A percentile compares a stretch with the other conserved stretches of the same genome.
Evolutionary conservation across 108 stramenopile genomes (phyloP).

Genomic region (Nannochloropsis salina): DNA sequence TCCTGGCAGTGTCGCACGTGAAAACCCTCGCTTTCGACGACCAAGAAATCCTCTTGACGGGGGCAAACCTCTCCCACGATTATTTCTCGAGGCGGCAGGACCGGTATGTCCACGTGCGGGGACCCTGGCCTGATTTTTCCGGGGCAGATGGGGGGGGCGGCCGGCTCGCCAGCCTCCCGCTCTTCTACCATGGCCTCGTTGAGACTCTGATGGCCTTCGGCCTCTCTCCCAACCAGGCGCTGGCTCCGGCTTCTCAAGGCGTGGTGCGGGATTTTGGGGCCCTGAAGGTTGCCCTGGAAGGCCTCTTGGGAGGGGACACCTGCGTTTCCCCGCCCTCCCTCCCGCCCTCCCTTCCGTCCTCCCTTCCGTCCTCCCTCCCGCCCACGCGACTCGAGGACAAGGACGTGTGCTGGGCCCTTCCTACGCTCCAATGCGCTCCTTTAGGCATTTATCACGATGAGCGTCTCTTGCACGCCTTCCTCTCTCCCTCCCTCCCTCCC

Average conservation of each 20-base stretch:
- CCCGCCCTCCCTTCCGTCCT: background rate
- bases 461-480: background rate
- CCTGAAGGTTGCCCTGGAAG: background rate
- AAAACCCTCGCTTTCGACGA: slow-evolving; percentile 24
- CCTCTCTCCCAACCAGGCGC: background rate
- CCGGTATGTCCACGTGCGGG: slow-evolving; percentile 23
- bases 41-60: slow-evolving; percentile 18
- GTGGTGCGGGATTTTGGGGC: background rate
- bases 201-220: background rate
- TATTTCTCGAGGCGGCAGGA: slow-evolving; percentile 29
- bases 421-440: background rate
- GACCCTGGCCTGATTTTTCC: background rate
- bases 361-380: background rate
- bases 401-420: background rate
- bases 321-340: too few relatives aligned
- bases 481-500: background rate
- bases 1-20: background rate
- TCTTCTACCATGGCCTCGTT: background rate
- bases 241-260: background rate
- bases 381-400: background rate
- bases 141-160: background rate
- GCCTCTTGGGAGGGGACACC: too few relatives aligned
- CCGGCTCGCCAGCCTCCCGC: background rate
- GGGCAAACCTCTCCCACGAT: slow-evolving; percentile 26
- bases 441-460: background rate